phyloP scores from a whole-genome alignment of 2,329 filamentous ascomycete genomes.

The Tolypocladium cylindrosporum region DNA sequence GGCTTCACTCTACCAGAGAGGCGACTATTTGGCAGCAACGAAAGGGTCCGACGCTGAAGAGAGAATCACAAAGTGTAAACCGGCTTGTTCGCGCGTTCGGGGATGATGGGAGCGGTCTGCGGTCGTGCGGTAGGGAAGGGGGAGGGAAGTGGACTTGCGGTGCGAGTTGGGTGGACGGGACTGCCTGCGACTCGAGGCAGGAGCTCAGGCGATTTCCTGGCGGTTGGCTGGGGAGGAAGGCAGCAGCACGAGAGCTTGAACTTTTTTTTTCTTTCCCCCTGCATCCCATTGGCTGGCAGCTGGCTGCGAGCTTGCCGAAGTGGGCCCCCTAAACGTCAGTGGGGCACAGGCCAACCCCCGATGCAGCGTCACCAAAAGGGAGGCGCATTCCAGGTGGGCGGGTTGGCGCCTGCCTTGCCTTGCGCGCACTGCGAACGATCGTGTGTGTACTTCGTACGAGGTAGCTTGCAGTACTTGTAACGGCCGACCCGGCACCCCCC shows the following conservation, averaged over 20 bases:
- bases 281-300: constrained; percentile 20
- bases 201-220: constrained; percentile 14
- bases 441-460: too few species aligned
- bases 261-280: constrained; percentile 25
- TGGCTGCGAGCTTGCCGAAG: constrained; percentile 24
- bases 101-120: constrained; percentile 4
- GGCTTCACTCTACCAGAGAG: background rate
- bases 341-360: constrained; percentile 10
- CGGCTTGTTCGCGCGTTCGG: background rate
- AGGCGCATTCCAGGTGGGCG: constrained; percentile 4
- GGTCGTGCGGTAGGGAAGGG: constrained; percentile 1
- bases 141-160: constrained; percentile 1
- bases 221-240: constrained; percentile 14
- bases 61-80: background rate
- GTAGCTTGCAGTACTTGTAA: too few species aligned
- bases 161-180: background rate
- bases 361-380: constrained; percentile 5
- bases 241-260: constrained; percentile 24
- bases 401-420: background rate
- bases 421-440: background rate
- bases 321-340: constrained; percentile 22
- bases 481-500: background rate
- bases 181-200: background rate
- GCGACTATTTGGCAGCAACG: background rate
- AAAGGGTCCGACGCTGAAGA: background rate